Conservation (phyloP, 345 rosid species). For the Streptanthus diversifolius region DNA sequence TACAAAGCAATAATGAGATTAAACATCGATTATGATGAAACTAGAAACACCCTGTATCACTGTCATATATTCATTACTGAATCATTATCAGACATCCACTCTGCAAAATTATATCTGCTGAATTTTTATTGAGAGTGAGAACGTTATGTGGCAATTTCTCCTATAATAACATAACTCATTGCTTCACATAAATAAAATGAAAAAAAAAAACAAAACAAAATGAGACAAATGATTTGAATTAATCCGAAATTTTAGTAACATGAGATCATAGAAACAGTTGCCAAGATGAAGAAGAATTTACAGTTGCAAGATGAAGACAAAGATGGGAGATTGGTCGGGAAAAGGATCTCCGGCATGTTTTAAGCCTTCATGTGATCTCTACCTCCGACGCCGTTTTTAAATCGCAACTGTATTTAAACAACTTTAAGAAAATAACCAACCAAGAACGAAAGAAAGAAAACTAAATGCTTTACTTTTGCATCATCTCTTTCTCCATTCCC, state of each 20-base stretch:
- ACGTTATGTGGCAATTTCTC: not conserved
- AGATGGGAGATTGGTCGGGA: constrained; percentile 9
- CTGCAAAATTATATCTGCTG: not conserved
- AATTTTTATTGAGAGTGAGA: not conserved
- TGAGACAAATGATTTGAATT: not conserved
- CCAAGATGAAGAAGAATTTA: constrained; percentile 12
- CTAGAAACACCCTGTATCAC: not conserved
- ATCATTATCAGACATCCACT: too few species aligned
- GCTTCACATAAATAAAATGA: not conserved
- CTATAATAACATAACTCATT: not conserved
- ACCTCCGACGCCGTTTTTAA: not conserved
- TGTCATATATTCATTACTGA: too few species aligned
- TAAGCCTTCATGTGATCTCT: constrained; percentile 27
- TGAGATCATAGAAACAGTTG: not conserved
- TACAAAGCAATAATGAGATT: too few species aligned
- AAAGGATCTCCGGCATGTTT: constrained; percentile 24
- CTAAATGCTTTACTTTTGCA: not conserved
- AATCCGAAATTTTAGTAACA: not conserved
- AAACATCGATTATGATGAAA: not conserved
- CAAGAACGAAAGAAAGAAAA: not conserved
- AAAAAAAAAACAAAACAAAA: not conserved
- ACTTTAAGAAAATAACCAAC: not conserved
- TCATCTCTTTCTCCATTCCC: not conserved
- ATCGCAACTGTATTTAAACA: constrained; percentile 18
- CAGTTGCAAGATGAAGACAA: constrained; percentile 11